A percentile compares a stretch with the other conserved stretches of the same genome.
These are phyloP conservation scores for Candida berthetii DNA, from an alignment of 805 yeast genomes.

Conservation along the genomic window DNA sequence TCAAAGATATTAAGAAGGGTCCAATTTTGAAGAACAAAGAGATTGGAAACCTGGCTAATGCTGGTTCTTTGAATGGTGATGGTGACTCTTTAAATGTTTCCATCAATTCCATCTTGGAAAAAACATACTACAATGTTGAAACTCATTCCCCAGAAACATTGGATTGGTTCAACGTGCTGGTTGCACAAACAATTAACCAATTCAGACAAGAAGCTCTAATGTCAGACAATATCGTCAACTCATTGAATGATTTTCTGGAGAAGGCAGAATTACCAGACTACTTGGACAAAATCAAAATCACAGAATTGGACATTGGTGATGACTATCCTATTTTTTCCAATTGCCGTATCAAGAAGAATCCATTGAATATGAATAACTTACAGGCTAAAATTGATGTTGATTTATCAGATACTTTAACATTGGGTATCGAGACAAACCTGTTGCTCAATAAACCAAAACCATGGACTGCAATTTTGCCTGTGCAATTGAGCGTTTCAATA, in stretches of 20 bases:
- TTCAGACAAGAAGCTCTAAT: conserved; percentile 83
- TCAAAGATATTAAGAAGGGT: conserved; percentile 18
- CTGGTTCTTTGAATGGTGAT: conserved; percentile 6
- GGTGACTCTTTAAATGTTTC: conserved; percentile 13
- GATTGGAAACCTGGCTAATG: conserved; percentile 5
- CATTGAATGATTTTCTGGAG: conserved; percentile 60
- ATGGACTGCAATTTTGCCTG: conserved; percentile 81
- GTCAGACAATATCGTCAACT: conserved; percentile 78
- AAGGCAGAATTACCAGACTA: conserved; percentile 69
- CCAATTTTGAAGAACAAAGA: conserved; percentile 18
- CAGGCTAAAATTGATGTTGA: conserved; percentile 93
- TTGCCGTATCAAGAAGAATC: conserved; percentile 69
- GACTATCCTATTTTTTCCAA: conserved; percentile 94
- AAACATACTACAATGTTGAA: conserved; percentile 87
- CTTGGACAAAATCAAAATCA: conserved; percentile 68
- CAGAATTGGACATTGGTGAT: conserved; percentile 89
- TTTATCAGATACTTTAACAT: conserved; percentile 76
- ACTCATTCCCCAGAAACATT: conserved; percentile 85
- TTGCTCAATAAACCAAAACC: conserved; percentile 80
- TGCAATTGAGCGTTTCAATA: conserved; percentile 77
- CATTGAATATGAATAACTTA: conserved; percentile 38
- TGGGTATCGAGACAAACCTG: conserved; percentile 78
- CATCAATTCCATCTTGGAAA: conserved; percentile 62
- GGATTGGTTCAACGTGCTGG: conserved; percentile 94
- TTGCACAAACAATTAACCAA: conserved; percentile 87